Evolutionary conservation across 192 early-diverging fungal genomes (phyloP), one percentile per base, ranked within the genome.

Genomic region (Mortierella alpina): DNA sequence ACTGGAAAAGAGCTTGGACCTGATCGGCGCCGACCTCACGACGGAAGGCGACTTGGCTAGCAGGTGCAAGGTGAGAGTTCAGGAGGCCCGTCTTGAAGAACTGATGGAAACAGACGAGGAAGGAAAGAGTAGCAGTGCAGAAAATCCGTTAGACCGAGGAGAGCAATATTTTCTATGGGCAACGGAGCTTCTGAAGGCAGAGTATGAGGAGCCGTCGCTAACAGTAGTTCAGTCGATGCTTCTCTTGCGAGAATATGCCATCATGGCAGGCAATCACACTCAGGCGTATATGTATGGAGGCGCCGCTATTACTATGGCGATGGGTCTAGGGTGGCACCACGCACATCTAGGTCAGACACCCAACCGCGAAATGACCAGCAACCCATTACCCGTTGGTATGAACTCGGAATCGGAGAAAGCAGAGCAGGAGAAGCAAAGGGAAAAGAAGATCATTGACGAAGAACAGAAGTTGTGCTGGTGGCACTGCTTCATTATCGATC

Each of bases 401-500:
- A 40, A 10, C 1, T 54, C 61, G 7, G 50, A n/a, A 15, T 61
- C 14, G 11, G 22, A 44, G 8, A 50, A 44, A 23, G 39, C 52
- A 46, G 66, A 63, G 46, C 44, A 63, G 44, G 57, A 68, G 5
- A 17, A 69, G 44, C 54, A 59, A 52, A 64, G n/a, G 22, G 75
- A 78, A 22, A 59, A 23, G 41, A 78, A 66, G 20, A 54, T 45
- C 5, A 57, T 50, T 10, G 77, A 63, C 12, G 77, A 80, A 15
- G 77, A 80, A 22, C 77, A 80, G 44, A 72, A 39, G 55, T n/a
- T 72, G n/a, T 80, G 77, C 18, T 80, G 77, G 77, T 80, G 77
- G 77, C 77, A 80, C n/a, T 80, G 77, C 58, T 80, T 80, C 53
- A 80, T 80, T 23, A 60, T 80, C 17, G 77, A 80, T 54, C 77